Conservation (phyloP, 2,329 filamentous ascomycete species). For the Cladobotryum protrusum region DNA sequence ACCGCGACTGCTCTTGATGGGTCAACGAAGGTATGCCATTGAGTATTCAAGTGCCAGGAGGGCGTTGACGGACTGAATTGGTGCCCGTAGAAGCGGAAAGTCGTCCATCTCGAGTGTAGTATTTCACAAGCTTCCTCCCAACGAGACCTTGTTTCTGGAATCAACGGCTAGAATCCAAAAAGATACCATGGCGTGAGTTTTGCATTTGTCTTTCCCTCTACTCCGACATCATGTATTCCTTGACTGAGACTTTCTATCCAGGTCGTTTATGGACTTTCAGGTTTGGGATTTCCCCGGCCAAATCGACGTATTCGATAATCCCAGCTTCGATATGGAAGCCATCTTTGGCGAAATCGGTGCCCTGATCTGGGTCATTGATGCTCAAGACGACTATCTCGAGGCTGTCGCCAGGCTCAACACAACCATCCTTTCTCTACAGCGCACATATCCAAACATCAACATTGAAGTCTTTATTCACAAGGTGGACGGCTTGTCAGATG, state of each 20-base stretch:
- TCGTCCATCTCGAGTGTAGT: conserved; percentile 98
- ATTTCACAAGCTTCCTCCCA: conserved; percentile 96
- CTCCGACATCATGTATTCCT: conserved; percentile 5
- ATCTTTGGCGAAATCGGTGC: conserved; percentile 94
- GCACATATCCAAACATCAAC: conserved; percentile 87
- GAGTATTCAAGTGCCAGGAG: neutral
- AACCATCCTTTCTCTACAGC: conserved; percentile 83
- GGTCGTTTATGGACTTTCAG: conserved; percentile 98
- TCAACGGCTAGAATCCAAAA: conserved; percentile 93
- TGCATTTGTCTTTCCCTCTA: neutral
- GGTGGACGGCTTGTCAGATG: conserved; percentile 93
- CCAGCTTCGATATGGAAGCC: conserved; percentile 82
- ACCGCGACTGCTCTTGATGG: conserved; percentile 87
- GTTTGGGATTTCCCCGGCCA: conserved; percentile 97
- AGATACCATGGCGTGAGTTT: conserved; percentile 81
- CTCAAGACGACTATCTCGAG: conserved; percentile 95
- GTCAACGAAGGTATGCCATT: conserved; percentile 72
- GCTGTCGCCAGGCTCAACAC: conserved; percentile 79
- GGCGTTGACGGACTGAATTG: neutral
- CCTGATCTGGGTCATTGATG: conserved; percentile 97
- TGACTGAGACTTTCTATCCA: conserved; percentile 30
- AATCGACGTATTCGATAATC: conserved; percentile 80
- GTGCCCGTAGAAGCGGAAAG: conserved; percentile 72
- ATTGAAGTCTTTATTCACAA: conserved; percentile 99
- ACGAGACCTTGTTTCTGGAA: conserved; percentile 91